Conservation (phyloP, 192 early-diverging fungal genomes). For the Coemansia sp. region DNA sequence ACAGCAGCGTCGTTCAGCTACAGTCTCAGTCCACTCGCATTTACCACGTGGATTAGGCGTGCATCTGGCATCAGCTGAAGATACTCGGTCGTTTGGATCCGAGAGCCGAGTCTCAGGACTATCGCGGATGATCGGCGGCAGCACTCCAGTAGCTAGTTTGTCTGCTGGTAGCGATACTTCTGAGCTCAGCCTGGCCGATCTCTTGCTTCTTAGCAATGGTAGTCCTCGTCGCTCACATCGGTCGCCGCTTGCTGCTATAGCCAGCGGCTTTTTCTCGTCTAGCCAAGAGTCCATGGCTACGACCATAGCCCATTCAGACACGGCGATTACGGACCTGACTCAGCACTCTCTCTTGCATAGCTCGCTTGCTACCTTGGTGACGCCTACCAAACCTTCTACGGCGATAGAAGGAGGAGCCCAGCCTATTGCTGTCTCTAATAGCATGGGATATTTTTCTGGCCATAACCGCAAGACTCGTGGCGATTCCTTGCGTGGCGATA, state of each 20-base stretch:
- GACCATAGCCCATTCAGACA: slow-evolving; percentile 1
- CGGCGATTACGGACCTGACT: neutral
- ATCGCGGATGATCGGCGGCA: slow-evolving; percentile 24
- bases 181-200: slow-evolving; percentile 10
- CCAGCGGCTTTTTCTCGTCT: slow-evolving; percentile 39
- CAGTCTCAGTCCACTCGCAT: neutral
- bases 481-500: neutral
- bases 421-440: slow-evolving; percentile 7
- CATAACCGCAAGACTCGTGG: slow-evolving; percentile 13
- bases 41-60: neutral
- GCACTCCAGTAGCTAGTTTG: neutral
- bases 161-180: slow-evolving; percentile 15
- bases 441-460: slow-evolving; percentile 39
- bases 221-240: slow-evolving; percentile 27
- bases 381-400: slow-evolving; percentile 7
- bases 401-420: neutral
- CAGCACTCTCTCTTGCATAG: neutral
- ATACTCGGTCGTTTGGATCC: slow-evolving; percentile 19
- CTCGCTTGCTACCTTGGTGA: slow-evolving; percentile 8
- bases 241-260: slow-evolving; percentile 37
- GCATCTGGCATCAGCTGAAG: neutral
- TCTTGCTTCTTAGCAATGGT: slow-evolving; percentile 13
- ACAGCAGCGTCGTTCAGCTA: slow-evolving; percentile 8
- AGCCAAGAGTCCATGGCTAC: slow-evolving; percentile 44
- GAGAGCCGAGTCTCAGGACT: slow-evolving; percentile 33